phyloP scores from a whole-genome alignment of 1,284 basidiomycete species.

The Tylopilus sp. region DNA sequence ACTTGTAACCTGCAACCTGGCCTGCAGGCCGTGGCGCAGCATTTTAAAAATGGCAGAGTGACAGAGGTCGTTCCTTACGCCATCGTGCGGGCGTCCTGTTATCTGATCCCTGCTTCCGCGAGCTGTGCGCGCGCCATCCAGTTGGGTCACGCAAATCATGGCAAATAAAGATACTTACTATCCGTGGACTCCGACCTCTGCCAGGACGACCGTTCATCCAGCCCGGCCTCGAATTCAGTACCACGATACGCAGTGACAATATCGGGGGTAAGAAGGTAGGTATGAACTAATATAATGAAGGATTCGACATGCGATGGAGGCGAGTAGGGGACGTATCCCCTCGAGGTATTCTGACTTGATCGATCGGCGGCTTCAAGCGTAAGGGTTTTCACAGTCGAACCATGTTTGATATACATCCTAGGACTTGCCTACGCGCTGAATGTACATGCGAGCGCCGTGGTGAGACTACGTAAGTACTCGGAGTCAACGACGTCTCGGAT shows the following conservation, averaged over 20 bases:
- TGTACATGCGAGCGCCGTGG: not conserved
- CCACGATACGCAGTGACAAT: not conserved
- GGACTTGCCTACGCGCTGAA: not conserved
- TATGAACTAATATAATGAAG: not conserved
- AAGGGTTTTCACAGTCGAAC: not conserved
- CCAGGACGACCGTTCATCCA: not conserved
- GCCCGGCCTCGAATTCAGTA: not conserved
- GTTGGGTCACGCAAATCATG: conserved; percentile 8
- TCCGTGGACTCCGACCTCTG: conserved; percentile 1
- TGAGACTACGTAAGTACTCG: not conserved
- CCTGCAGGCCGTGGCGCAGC: not conserved
- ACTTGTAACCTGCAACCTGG: not conserved
- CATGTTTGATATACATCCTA: not conserved
- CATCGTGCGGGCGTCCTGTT: not conserved
- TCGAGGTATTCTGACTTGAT: not conserved
- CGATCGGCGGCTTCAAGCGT: not conserved
- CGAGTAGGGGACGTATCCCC: not conserved
- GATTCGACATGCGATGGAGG: not conserved
- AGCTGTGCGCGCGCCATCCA: not conserved
- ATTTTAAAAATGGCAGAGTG: not conserved
- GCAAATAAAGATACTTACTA: conserved; percentile 4
- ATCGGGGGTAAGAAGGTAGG: not conserved
- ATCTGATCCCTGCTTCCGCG: not conserved
- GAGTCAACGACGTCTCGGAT: not conserved
- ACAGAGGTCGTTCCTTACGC: not conserved